phyloP scores from a whole-genome alignment of 441 rosid species.

The Pelargonium fulgidum region DNA sequence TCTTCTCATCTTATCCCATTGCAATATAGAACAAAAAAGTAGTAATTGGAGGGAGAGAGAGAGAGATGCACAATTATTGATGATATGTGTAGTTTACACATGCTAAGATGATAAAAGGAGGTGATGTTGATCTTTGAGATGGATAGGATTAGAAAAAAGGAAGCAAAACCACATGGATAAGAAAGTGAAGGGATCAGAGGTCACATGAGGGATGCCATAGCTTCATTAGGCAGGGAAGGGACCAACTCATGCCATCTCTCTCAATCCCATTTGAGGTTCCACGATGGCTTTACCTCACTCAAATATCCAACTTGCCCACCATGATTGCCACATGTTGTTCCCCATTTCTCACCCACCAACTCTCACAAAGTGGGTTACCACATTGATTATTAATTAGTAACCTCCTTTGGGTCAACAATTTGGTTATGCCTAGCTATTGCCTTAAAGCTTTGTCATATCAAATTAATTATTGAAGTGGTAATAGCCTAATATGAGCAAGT shows the following conservation, averaged over 20 bases:
- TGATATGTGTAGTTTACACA: not conserved
- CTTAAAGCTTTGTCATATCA: too few relatives aligned
- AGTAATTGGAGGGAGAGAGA: not conserved
- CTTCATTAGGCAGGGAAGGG: slow-evolving; percentile 25
- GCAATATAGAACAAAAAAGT: not conserved
- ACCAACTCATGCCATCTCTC: slow-evolving; percentile 20
- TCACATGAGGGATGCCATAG: slow-evolving; percentile 40
- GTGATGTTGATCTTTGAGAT: slow-evolving; percentile 23
- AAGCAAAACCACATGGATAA: slow-evolving; percentile 46
- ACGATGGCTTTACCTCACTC: slow-evolving; percentile 13
- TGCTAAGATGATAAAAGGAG: slow-evolving; percentile 11
- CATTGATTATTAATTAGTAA: slow-evolving; percentile 1
- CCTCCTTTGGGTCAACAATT: not conserved
- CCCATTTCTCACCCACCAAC: slow-evolving; percentile 18
- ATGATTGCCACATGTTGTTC: slow-evolving; percentile 21
- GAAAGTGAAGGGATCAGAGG: slow-evolving; percentile 19
- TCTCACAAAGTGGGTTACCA: slow-evolving; percentile 19
- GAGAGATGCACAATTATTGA: not conserved
- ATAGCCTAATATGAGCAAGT: not conserved
- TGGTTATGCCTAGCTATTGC: not conserved
- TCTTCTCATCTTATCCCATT: too few relatives aligned
- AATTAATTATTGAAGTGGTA: not conserved
- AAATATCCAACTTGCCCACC: slow-evolving; percentile 20
- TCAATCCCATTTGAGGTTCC: slow-evolving; percentile 26
- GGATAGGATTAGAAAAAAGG: slow-evolving; percentile 17